These are phyloP conservation scores for Aleurites moluccanus DNA, from an alignment of 441 rosid species.

Conservation along the genomic window DNA sequence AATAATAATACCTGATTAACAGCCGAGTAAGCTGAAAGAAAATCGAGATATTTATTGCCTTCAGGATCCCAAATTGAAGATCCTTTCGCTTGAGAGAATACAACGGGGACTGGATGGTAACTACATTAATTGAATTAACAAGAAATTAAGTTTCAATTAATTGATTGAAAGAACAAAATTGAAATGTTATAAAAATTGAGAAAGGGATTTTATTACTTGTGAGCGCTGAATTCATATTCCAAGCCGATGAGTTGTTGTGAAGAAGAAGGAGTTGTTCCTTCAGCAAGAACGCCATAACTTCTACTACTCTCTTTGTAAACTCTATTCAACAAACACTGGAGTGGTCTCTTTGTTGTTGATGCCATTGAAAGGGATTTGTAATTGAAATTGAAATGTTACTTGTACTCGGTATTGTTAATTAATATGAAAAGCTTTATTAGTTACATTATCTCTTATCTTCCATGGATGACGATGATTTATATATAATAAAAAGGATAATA, in stretches of 20 bases:
- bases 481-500: too few relatives aligned
- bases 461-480: too few relatives aligned
- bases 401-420: too few relatives aligned
- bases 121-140: slow-evolving; percentile 35
- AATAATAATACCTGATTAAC: slow-evolving; percentile 69
- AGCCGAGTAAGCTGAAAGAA: slow-evolving; percentile 92
- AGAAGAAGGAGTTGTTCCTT: slow-evolving; percentile 45
- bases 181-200: neutral
- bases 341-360: slow-evolving; percentile 40
- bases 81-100: slow-evolving; percentile 85
- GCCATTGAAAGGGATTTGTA: slow-evolving; percentile 37
- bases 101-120: slow-evolving; percentile 95
- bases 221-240: slow-evolving; percentile 84
- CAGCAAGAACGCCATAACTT: slow-evolving; percentile 46
- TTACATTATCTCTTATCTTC: neutral
- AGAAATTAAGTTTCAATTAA: too few relatives aligned
- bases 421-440: too few relatives aligned
- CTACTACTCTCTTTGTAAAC: slow-evolving; percentile 45
- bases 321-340: slow-evolving; percentile 41
- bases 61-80: slow-evolving; percentile 87
- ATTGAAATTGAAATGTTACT: neutral
- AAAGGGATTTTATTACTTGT: slow-evolving; percentile 53
- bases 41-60: slow-evolving; percentile 87
- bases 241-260: slow-evolving; percentile 67
- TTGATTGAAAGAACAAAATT: neutral